A percentile compares a stretch with the other conserved stretches of the same genome.
phyloP scores from a whole-genome alignment of 164 flowering plant genomes.

The Tinospora cordifolia region DNA sequence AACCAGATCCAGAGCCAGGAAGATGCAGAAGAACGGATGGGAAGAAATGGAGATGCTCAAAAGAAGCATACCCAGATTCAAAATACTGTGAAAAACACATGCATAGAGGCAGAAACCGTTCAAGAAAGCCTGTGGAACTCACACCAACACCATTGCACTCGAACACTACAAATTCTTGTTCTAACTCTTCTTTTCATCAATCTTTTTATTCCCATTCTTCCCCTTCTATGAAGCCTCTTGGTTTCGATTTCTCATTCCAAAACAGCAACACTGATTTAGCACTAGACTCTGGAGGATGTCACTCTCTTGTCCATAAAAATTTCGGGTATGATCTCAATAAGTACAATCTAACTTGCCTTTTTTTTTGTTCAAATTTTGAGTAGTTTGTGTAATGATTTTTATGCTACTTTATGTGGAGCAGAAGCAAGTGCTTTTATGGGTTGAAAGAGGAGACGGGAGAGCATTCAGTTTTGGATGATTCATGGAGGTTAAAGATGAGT shows the following conservation, averaged over 20 bases:
- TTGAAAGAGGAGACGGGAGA: conserved; percentile 27
- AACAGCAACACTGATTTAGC: conserved; percentile 19
- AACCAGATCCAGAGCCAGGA: conserved; percentile 61
- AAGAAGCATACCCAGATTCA: conserved; percentile 48
- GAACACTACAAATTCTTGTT: conserved; percentile 6
- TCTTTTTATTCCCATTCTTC: too few species aligned
- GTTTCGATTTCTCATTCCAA: conserved; percentile 14
- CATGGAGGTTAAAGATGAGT: conserved; percentile 19
- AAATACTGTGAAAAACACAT: conserved; percentile 68
- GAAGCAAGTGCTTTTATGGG: conserved; percentile 25
- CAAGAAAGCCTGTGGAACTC: conserved; percentile 60
- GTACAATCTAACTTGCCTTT: not conserved
- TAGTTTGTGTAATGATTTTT: not conserved
- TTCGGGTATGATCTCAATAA: conserved; percentile 25
- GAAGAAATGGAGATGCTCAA: conserved; percentile 65
- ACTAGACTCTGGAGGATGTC: conserved; percentile 27
- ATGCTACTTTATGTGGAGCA: not conserved
- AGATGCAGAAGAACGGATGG: conserved; percentile 74
- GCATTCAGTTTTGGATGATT: conserved; percentile 13
- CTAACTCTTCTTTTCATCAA: not conserved
- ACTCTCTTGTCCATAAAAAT: conserved; percentile 24
- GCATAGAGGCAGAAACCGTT: conserved; percentile 67
- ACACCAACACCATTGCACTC: not conserved
- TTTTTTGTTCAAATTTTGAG: not conserved
- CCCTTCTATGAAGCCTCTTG: conserved; percentile 1